These are phyloP conservation scores for Linnemannia elongata DNA, from an alignment of 192 early-diverging fungal genomes.

Conservation along the genomic window DNA sequence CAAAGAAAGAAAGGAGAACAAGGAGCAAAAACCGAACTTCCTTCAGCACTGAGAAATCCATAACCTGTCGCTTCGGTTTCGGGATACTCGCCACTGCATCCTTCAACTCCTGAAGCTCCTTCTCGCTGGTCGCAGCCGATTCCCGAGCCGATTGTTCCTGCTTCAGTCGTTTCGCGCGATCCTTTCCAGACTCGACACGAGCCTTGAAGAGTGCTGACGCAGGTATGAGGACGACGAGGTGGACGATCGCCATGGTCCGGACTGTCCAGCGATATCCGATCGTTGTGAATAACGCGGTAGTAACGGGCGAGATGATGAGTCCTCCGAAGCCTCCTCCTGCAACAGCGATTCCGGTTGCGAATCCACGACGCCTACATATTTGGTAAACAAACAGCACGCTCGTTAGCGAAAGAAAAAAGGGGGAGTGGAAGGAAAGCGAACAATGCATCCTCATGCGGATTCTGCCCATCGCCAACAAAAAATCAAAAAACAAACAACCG, in stretches of 20 bases:
- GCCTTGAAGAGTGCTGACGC: constrained; percentile 60
- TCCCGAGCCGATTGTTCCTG: constrained; percentile 25
- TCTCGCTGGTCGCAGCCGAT: constrained; percentile 16
- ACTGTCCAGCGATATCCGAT: constrained; percentile 69
- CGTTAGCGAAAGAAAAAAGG: not conserved
- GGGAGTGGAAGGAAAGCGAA: not conserved
- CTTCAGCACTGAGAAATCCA: constrained; percentile 61
- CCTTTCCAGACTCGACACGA: constrained; percentile 34
- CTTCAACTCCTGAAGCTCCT: constrained; percentile 12
- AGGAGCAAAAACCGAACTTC: constrained; percentile 62
- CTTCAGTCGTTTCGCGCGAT: constrained; percentile 28
- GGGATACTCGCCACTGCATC: not conserved
- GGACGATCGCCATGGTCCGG: constrained; percentile 62
- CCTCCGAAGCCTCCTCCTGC: constrained; percentile 70
- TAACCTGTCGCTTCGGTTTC: constrained; percentile 38
- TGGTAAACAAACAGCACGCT: not conserved
- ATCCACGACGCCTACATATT: constrained; percentile 48
- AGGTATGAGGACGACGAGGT: constrained; percentile 57
- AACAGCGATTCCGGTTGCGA: constrained; percentile 65
- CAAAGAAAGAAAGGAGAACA: constrained; percentile 57
- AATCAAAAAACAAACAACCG: not conserved
- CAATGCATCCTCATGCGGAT: not conserved
- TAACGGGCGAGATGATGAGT: constrained; percentile 63
- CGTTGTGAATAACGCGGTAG: constrained; percentile 56
- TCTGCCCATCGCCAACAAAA: not conserved